Conservation (phyloP, 352 stramenopile genomes). For the Phytophthora litchii region DNA sequence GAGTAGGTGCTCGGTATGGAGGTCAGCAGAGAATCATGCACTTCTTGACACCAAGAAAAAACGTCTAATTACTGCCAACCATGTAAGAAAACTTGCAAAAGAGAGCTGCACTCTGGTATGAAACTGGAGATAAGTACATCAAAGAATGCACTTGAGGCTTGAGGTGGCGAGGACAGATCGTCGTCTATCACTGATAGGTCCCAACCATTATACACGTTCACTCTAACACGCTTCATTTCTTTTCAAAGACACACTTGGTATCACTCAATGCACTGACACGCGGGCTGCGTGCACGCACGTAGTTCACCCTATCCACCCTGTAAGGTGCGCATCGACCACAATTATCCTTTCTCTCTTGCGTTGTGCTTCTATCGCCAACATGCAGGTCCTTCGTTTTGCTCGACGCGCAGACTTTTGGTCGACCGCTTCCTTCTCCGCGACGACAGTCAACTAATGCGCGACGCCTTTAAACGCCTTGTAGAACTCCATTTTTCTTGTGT, state of each 20-base stretch:
- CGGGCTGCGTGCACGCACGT: neutral
- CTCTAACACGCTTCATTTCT: conserved; percentile 20
- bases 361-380: conserved; percentile 20
- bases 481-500: conserved; percentile 14
- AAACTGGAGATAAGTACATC: neutral
- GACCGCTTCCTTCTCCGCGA: conserved; percentile 10
- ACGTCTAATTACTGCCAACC: no score
- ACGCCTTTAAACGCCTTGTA: neutral
- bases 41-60: no score
- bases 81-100: no score
- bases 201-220: conserved; percentile 4
- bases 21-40: no score
- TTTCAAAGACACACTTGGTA: conserved; percentile 18
- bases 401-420: conserved; percentile 1
- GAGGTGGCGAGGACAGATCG: neutral
- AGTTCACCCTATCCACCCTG: no score
- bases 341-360: neutral
- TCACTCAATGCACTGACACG: conserved; percentile 5
- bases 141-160: neutral
- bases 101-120: no score
- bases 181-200: neutral
- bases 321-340: neutral
- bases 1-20: no score
- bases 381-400: conserved; percentile 11
- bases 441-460: conserved; percentile 1